Conservation (phyloP, 1,284 basidiomycete species). For the Rhodotorula sp. region DNA sequence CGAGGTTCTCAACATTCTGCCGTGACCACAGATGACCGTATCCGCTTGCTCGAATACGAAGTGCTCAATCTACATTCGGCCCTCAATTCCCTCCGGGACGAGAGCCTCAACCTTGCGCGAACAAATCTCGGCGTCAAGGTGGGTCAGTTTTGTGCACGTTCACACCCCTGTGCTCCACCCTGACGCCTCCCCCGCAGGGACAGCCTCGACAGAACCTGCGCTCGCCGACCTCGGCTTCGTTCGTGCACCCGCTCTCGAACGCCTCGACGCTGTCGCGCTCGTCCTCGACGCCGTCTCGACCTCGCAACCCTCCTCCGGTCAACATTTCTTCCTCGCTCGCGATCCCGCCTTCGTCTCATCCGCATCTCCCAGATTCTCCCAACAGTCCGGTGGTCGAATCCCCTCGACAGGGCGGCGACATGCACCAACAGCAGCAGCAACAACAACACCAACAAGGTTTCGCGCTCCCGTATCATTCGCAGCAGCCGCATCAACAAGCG, state of each 20-base stretch:
- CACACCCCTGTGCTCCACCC: neutral
- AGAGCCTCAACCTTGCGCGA: conserved; percentile 18
- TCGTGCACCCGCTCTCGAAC: conserved; percentile 40
- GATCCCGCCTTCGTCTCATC: neutral
- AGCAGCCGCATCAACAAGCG: neutral
- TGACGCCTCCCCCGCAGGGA: neutral
- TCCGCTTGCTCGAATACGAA: conserved; percentile 69
- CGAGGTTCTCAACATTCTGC: neutral
- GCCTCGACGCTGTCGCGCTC: conserved; percentile 32
- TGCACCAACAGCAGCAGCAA: conserved; percentile 13
- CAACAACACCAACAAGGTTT: neutral
- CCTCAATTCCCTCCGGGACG: conserved; percentile 52
- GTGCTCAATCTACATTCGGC: conserved; percentile 65
- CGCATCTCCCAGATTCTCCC: conserved; percentile 36
- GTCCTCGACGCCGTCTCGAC: conserved; percentile 18
- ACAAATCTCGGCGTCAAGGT: conserved; percentile 17
- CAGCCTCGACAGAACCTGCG: conserved; percentile 26
- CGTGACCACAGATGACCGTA: conserved; percentile 60
- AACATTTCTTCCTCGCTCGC: conserved; percentile 11
- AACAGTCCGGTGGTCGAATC: conserved; percentile 31
- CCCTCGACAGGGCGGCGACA: conserved; percentile 20
- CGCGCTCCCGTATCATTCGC: conserved; percentile 17
- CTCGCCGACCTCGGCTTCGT: conserved; percentile 30
- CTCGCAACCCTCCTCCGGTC: conserved; percentile 10
- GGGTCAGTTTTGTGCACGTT: neutral